Evolutionary conservation across 140 eudicot species (phyloP).

Genomic region (Ambrosia hybrid): DNA sequence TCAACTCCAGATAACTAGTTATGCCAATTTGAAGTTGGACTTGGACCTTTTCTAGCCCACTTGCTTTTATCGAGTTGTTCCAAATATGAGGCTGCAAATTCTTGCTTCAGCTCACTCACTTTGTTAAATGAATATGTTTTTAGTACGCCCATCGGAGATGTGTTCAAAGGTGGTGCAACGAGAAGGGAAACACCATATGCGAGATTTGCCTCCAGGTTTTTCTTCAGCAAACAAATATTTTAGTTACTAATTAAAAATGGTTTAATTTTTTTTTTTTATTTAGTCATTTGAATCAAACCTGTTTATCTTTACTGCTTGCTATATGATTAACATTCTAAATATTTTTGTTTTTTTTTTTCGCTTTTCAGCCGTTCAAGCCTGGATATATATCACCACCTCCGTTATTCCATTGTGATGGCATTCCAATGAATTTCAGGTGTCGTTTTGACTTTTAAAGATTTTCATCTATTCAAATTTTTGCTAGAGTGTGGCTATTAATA

Average conservation of each 20-base stretch:
- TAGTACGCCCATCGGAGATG: conserved; percentile 83
- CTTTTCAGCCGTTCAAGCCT: conserved; percentile 64
- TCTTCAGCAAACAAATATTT: neutral
- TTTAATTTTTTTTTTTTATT: too few relatives aligned
- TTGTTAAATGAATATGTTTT: neutral
- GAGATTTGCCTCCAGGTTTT: conserved; percentile 82
- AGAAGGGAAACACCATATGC: conserved; percentile 82
- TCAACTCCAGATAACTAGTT: neutral
- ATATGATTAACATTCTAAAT: neutral
- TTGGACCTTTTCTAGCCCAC: neutral
- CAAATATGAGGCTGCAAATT: neutral
- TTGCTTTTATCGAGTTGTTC: neutral
- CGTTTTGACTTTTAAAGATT: neutral
- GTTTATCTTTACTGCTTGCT: neutral
- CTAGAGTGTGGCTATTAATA: neutral
- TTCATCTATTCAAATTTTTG: neutral
- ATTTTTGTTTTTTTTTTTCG: conserved; percentile 18
- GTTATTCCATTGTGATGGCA: conserved; percentile 43
- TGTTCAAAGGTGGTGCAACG: conserved; percentile 88
- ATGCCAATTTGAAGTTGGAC: neutral
- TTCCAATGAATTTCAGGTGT: conserved; percentile 67
- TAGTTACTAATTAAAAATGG: neutral
- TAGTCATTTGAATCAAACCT: neutral
- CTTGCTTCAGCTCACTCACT: neutral
- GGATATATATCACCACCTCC: conserved; percentile 72